These are phyloP conservation scores for Starmerella apis DNA, from an alignment of 805 yeast species.

Conservation along the genomic window DNA sequence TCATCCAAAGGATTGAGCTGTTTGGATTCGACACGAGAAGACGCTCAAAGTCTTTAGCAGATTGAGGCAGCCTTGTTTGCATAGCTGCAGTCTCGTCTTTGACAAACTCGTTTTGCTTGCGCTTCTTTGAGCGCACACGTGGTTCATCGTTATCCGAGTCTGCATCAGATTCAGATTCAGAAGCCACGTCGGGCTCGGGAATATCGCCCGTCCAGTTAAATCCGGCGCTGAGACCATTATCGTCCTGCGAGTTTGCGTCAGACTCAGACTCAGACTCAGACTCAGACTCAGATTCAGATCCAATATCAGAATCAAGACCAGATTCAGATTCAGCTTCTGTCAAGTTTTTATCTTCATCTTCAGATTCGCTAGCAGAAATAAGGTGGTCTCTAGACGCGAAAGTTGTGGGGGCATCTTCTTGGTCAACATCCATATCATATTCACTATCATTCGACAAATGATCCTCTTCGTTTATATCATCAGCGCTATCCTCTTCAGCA, in stretches of 20 bases:
- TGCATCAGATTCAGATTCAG: constrained; percentile 45
- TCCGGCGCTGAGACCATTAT: constrained; percentile 64
- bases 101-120: constrained; percentile 32
- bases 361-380: constrained; percentile 16
- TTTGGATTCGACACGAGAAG: constrained; percentile 83
- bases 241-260: constrained; percentile 26
- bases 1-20: constrained; percentile 92
- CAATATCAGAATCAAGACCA: constrained; percentile 17
- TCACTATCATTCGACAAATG: background rate
- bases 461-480: constrained; percentile 23
- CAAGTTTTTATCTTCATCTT: constrained; percentile 28
- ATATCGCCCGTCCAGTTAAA: constrained; percentile 95
- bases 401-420: constrained; percentile 1
- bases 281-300: constrained; percentile 22
- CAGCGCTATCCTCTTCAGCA: constrained; percentile 26
- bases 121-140: constrained; percentile 37
- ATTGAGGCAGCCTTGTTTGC: constrained; percentile 78
- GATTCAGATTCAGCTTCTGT: constrained; percentile 38
- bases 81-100: constrained; percentile 82
- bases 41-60: constrained; percentile 85
- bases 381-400: constrained; percentile 9
- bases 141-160: constrained; percentile 32
- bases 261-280: constrained; percentile 53
- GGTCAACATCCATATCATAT: constrained; percentile 11
- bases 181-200: constrained; percentile 29